Base-by-base conservation (phyloP, 768 basidiomycete genomes). In the Phylloporus arenicola region DNA sequence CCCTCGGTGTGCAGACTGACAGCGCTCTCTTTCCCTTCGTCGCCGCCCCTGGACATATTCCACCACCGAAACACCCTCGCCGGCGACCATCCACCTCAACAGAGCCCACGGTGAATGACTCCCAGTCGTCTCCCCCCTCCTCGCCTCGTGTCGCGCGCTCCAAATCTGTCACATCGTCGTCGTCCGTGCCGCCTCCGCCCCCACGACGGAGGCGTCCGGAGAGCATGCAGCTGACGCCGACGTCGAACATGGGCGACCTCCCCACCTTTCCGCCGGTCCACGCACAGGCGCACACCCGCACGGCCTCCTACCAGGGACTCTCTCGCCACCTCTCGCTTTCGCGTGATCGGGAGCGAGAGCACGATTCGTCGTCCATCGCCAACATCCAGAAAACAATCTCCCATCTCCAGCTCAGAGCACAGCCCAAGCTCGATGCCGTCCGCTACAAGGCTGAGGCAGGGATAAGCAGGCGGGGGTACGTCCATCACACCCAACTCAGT, bases 371-470 rank as follows among this genome's bases (percentile, higher is more conserved):
- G 3, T 64, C 71, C 20, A 64, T 76, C 7, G 63, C 70, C 27
- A 62, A 63, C 43, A 63, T 82, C 30, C 76, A 79, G 55, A 68
- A 70, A 24, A 76, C 76, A 48, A 56, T 80, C 43, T 69, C 59
- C 10, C 60, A 61, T 29, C 58, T 75, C 9, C 70, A 69, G n/a
- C 62, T 65, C 45, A 61, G 59, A 17, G 72, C 72, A 12, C 75
- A 80, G 58, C 83, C 82, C 0, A 75, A 69, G 39, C 61, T 85
- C 22, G 83, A 86, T 50, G 77, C 78, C 27, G 84, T 81, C 22
- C 68, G 82, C 52, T 86, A 79, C 65, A 86, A 86, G 65, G 84
- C 83, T 0, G 84, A 86, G 63, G 85, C 84, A 17, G 84, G 83
- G 16, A 57, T 87, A 29, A 80, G 74, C 52, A 70, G 70, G 57